A percentile compares a stretch with the other conserved stretches of the same genome.
Conservation (phyloP, 345 rosid genomes). For the Dovyalis caffra region DNA sequence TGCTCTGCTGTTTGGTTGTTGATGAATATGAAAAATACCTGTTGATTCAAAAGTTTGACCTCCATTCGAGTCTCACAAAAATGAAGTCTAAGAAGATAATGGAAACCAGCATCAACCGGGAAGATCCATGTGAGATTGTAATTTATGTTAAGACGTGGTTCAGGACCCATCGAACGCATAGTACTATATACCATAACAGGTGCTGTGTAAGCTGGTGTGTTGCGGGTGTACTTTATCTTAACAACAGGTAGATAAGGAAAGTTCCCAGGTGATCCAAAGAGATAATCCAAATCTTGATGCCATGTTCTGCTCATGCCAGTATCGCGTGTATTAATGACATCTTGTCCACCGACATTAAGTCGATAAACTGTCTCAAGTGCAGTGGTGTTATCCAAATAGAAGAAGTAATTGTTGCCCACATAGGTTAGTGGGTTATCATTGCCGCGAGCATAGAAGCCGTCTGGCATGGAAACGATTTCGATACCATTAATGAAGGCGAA, state of each 20-base stretch:
- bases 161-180: not conserved
- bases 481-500: slow-evolving; percentile 8
- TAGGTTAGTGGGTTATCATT: not conserved
- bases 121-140: not conserved
- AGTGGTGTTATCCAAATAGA: not conserved
- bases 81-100: not conserved
- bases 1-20: not conserved
- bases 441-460: not conserved
- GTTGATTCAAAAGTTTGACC: too few species aligned
- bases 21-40: too few species aligned
- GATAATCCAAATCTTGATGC: not conserved
- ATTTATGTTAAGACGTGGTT: not conserved
- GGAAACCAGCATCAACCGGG: not conserved
- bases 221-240: not conserved
- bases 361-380: slow-evolving; percentile 1
- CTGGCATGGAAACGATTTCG: slow-evolving; percentile 1
- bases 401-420: not conserved
- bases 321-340: not conserved
- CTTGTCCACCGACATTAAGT: not conserved
- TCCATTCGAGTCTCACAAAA: not conserved
- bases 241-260: not conserved
- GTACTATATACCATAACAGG: not conserved
- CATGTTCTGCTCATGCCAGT: slow-evolving; percentile 2
- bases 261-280: not conserved
- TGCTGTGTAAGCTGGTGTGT: not conserved